Conservation (phyloP, 148 eudicot species). For the Chenopodium album region DNA sequence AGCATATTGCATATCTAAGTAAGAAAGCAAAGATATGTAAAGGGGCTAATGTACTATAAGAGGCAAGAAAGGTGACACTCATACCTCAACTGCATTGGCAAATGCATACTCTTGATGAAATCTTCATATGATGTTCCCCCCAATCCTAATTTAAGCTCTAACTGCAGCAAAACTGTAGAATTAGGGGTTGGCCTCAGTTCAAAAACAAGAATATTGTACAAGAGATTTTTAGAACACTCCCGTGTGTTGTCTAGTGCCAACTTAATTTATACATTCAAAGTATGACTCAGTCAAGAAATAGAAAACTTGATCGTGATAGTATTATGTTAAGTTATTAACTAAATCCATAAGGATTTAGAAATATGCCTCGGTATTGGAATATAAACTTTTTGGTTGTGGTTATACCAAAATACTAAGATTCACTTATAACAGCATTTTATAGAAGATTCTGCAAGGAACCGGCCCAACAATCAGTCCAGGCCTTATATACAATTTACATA, state of each 20-base stretch:
- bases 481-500: too few relatives aligned
- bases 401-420: too few relatives aligned
- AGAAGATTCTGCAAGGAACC: too few relatives aligned
- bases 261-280: not conserved
- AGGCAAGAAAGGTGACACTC: conserved; percentile 1
- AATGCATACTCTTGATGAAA: conserved; percentile 76
- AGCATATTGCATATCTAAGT: not conserved
- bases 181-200: not conserved
- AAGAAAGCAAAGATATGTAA: not conserved
- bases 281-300: not conserved
- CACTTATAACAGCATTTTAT: too few relatives aligned
- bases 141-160: conserved; percentile 86
- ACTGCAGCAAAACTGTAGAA: conserved; percentile 34
- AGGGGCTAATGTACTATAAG: not conserved
- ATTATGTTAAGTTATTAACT: not conserved
- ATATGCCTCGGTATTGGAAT: too few relatives aligned
- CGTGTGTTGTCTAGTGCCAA: not conserved
- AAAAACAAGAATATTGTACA: not conserved
- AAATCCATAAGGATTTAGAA: not conserved
- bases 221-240: not conserved
- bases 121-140: conserved; percentile 92
- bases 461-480: too few relatives aligned
- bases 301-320: not conserved
- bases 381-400: too few relatives aligned
- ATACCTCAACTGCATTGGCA: conserved; percentile 92